Evolutionary conservation across 805 yeast genomes (phyloP), one percentile per base, ranked within the genome.

Genomic region (Henningerozyma blattae): DNA sequence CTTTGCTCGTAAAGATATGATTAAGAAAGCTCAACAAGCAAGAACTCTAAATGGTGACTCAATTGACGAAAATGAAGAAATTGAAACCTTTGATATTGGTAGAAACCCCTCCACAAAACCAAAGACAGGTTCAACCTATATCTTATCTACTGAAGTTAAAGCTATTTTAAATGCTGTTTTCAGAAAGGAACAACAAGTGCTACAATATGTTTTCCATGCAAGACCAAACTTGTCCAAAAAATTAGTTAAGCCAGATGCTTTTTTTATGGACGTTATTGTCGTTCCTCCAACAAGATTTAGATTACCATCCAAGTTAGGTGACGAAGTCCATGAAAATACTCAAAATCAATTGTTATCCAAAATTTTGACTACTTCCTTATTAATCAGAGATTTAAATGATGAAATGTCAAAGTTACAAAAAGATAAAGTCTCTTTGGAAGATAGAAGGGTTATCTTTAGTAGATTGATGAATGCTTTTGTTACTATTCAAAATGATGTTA

Each of bases 261-360:
- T 93, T 58, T 93, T 91, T 65, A 69, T 85, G 47, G 87, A 84
- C 45, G 77, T 85, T 4, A 64, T 91, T 38, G 78, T 86, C 27
- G 97, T 93, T 27, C 98, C 99, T 25, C 87, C 98, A 33, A 93
- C 97, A 2, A 71, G 97, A 58, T 91, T 91, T 67, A 74, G 99
- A 58, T 69, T 87, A 45, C 98, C 99, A n/a, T 79, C 94, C 13
- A 87, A 87, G 58, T 67, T 91, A 38, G 98, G 98, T 36, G 99
- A 91, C 36, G 96, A 85, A 56, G 72, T 89, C 40, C 97, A 91
- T 58, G 95, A 91, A 61, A 87, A 85, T 57, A 64, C 91, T 31
- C 94, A 86, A 62, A 93, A 91, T 58, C 95, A 87, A 61, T 67
- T 87, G 37, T 65, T 91, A 31, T 70, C 91, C 17, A 80, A 77